Evolutionary conservation across 306 rosid species (phyloP), one percentile per base, ranked within the genome.

Genomic region (Vachellia pachyceras): DNA sequence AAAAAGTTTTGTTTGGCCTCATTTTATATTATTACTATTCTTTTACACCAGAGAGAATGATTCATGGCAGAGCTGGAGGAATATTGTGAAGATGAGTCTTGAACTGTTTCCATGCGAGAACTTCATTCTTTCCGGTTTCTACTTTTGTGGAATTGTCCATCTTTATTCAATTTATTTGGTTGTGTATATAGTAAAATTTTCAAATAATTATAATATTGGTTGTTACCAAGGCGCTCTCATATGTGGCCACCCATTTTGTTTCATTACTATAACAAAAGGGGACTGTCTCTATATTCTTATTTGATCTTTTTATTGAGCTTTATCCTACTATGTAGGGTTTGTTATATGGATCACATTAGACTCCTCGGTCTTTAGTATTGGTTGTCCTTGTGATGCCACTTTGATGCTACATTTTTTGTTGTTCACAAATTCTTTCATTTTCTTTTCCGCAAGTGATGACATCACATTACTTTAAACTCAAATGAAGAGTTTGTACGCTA

Each of bases 141-240:
- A 44, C 55, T 22, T 10, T 67, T 77, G 76, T 66, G 87, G 68
- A 77, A 73, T 69, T 69, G 77, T 75, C 75, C 70, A 77, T 72
- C 80, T 36, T 78, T 72, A 70, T 80, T 84, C 77, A 86, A 68
- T 84, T 91, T 90, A 90, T 88, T 88, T 84, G 20, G 82, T 81
- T 88, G 91, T 90, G 82, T 85, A 90, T 91, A 89, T 61, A 82
- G 79, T 64, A 66, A 73, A 60, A 55, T 76, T 52, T 72, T 81
- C 74, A 83, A 68, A 92, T 88, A 82, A 88, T 85, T 71, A 76
- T 82, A 73, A 73, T 54, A 52, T 36, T 88, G 89, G 89, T 81
- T 82, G 78, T 87, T 64, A 25, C 89, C 77, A 83, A 78, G 82
- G 22, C 9, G 45, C 69, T 79, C 76, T 29, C 78, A 45, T 39